Evolutionary conservation across 768 basidiomycete genomes (phyloP), one percentile per base, ranked within the genome.

Genomic region (Crucibulum laeve): DNA sequence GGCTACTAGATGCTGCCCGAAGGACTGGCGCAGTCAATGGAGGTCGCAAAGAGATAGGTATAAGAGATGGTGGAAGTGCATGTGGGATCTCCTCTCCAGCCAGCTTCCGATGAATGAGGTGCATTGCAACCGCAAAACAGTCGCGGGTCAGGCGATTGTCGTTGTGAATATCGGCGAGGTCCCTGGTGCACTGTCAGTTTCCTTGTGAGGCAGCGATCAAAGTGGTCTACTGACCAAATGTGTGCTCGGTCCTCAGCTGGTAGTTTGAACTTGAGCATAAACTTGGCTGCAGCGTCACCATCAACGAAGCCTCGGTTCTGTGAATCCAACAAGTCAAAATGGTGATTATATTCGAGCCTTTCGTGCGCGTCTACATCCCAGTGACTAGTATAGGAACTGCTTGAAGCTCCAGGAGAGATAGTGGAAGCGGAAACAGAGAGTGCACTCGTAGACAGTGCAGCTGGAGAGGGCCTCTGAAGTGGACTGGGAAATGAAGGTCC

Each of bases 91-190:
- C 59, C 37, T 53, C 53, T 6, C 68, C 69, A 25, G 54, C 55
- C 14, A 63, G 46, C 42, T 51, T 57, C 30, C 53, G 57, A 32
- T 63, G 59, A 17, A 66, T 57, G 19, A 70, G 53, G 50, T 70
- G 59, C 48, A 70, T 53, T 2, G 65, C 64, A 13, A 70, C 52
- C 0, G 60, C 60, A 43, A 72, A 70, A 23, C 61, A 62, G 23
- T 70, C 68, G n/a, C 53, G 49, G 14, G 63, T 64, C 8, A 72
- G 49, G 25, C 58, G 53, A 23, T 57, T 57, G 40, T 70, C 64
- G 19, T 58, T 48, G 43, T 66, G 55, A 2, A 69, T 26, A 42
- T 66, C 62, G 5, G 63, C 57, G 5, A 69, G 58, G 22, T 62
- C 57, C 67, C 67, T 69, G 38, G 2, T n/a, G 34, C 10, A 32